Evolutionary conservation across 176 grass and related monocot species (phyloP).

Genomic region (Urochloa ruziziensis): DNA sequence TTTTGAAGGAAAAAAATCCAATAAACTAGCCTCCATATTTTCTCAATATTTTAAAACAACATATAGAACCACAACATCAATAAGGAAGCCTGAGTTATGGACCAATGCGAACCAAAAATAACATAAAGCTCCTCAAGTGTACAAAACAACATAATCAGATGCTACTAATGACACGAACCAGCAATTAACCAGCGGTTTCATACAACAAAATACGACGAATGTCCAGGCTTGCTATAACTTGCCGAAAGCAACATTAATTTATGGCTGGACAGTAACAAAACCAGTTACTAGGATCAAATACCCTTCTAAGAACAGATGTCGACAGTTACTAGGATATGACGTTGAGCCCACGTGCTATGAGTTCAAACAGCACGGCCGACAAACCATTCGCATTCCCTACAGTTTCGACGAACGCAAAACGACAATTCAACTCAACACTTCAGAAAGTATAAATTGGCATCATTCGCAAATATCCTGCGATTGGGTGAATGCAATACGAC

Average conservation of each 20-base stretch:
- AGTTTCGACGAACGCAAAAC: neutral
- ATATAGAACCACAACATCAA: neutral
- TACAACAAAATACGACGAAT: neutral
- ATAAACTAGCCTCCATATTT: constrained; percentile 13
- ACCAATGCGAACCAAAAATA: neutral
- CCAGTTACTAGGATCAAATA: neutral
- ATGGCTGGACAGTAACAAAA: neutral
- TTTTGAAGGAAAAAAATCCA: neutral
- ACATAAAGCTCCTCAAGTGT: constrained; percentile 12
- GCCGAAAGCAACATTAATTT: neutral
- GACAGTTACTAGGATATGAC: neutral
- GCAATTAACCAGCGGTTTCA: neutral
- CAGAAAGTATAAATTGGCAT: constrained; percentile 4
- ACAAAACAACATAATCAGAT: neutral
- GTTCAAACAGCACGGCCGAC: neutral
- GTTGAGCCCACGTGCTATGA: neutral
- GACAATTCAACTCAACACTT: neutral
- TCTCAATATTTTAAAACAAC: neutral
- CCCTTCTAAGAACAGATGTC: neutral
- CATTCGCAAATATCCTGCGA: neutral
- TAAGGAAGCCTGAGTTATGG: neutral
- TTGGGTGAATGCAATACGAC: neutral
- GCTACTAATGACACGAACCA: neutral
- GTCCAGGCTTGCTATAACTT: neutral
- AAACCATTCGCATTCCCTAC: neutral